Base-by-base conservation (phyloP, 1,284 basidiomycete genomes). In the Cystobasidium sp. region DNA sequence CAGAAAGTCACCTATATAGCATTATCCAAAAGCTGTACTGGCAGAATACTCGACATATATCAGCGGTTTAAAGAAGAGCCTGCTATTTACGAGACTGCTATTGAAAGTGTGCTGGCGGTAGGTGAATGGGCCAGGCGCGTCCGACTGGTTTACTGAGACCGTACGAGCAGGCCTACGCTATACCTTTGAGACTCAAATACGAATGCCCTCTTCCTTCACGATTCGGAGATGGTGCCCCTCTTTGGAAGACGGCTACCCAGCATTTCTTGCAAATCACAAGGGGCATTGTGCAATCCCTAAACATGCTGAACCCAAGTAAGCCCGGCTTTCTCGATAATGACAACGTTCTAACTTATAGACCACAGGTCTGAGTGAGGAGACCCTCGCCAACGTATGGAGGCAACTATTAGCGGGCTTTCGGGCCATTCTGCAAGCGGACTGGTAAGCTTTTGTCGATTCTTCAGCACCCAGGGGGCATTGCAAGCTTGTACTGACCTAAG, bases 171-270 rank as follows among this genome's bases (percentile, higher is more conserved):
- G 90, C 93, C 0, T 93, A 92, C 78, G 88, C 91, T 1, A 89
- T 96, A 44, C 94, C 95, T 0, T 89, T 97, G 81, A 94, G 94
- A 81, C 84, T 98, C 76, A 96, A 95, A 82, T 97, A 97, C 78
- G 93, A 94, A 58, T 97, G 95, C 81, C 94, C 95, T 0, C 84
- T 90, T 0, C 86, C 94, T 0, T 93, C 90, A 55, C 93, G 90
- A 81, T 92, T 88, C 79, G 92, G 91, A 0, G 88, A 91, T 68
- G 93, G 93, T 80, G 83, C 82, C n/a, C 92, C 93, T 0, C 83
- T 97, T 8, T 97, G 94, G 94, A 94, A 93, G 83, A 94, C 92
- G 0, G 93, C 93, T n/a, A 80, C 80, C 10, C 63, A 77, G 46
- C 76, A 79, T 78, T 76, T 82, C 77, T 76, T 84, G 76, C 77